Evolutionary conservation across 768 basidiomycete genomes (phyloP).

Genomic region (Thelephora ganbajun): DNA sequence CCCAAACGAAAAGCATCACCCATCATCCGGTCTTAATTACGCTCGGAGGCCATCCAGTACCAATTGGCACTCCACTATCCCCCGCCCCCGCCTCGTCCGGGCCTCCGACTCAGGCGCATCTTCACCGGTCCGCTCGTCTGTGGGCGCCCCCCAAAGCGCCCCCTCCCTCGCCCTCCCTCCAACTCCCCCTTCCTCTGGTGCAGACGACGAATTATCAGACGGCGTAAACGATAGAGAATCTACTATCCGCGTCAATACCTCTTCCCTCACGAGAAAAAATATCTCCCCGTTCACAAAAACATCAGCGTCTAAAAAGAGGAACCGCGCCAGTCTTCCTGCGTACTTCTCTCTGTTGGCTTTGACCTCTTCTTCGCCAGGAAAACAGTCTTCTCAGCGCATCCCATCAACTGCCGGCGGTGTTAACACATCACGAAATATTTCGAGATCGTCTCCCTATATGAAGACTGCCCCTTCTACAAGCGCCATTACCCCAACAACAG

Average conservation of each 20-base stretch:
- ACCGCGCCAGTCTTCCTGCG: slow-evolving; percentile 60
- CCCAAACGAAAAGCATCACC: slow-evolving; percentile 11
- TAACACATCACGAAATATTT: slow-evolving; percentile 11
- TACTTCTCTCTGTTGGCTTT: slow-evolving; percentile 56
- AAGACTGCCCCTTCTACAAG: slow-evolving; percentile 13
- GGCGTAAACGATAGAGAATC: slow-evolving; percentile 21
- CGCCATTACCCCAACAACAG: background rate
- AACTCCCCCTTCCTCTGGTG: slow-evolving; percentile 10
- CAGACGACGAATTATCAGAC: slow-evolving; percentile 22
- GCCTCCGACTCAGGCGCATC: slow-evolving; percentile 35
- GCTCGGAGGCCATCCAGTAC: slow-evolving; percentile 59
- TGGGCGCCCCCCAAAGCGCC: slow-evolving; percentile 10
- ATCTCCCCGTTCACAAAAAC: slow-evolving; percentile 18
- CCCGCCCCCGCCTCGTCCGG: slow-evolving; percentile 29
- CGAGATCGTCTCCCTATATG: slow-evolving; percentile 12
- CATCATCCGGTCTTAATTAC: slow-evolving; percentile 39
- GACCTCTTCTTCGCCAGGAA: slow-evolving; percentile 10
- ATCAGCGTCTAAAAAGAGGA: slow-evolving; percentile 27
- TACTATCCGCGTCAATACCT: slow-evolving; percentile 18
- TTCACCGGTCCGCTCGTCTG: slow-evolving; percentile 14
- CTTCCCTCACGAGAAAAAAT: slow-evolving; percentile 22
- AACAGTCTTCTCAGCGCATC: slow-evolving; percentile 5
- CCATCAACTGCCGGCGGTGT: slow-evolving; percentile 9
- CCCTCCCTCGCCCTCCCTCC: slow-evolving; percentile 19
- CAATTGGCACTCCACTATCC: slow-evolving; percentile 50